phyloP scores from a whole-genome alignment of 1,284 basidiomycete genomes.

The Cystobasidiaceae sp. region DNA sequence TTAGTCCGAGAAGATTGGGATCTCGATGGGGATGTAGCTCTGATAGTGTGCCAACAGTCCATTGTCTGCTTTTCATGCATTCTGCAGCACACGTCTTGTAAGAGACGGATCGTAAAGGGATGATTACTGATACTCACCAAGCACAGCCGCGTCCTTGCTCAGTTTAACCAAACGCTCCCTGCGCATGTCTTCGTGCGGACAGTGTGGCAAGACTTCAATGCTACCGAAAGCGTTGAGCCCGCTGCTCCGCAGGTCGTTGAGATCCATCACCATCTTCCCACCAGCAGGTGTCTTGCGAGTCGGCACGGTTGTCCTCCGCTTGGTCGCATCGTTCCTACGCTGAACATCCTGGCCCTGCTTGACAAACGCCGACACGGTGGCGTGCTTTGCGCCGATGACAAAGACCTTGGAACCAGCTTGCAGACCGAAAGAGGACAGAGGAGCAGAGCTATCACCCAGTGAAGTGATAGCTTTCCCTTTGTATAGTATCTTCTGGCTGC shows the following conservation, averaged over 20 bases:
- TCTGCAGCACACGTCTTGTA: background rate
- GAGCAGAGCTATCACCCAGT: background rate
- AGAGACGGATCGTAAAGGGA: conserved; percentile 12
- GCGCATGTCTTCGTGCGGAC: conserved; percentile 30
- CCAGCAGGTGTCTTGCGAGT: background rate
- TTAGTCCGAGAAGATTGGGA: conserved; percentile 64
- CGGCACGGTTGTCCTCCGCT: conserved; percentile 17
- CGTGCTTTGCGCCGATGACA: conserved; percentile 31
- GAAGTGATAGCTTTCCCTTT: conserved; percentile 31
- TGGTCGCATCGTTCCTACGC: conserved; percentile 27
- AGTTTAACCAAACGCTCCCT: conserved; percentile 34
- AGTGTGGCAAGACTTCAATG: conserved; percentile 34
- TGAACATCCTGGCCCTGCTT: conserved; percentile 22
- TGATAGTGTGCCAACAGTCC: conserved; percentile 57
- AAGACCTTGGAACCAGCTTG: conserved; percentile 29
- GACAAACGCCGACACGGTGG: conserved; percentile 27
- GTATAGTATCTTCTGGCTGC: conserved; percentile 33
- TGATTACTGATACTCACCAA: conserved; percentile 11
- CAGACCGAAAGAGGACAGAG: conserved; percentile 1
- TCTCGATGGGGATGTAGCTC: conserved; percentile 70
- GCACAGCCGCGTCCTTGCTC: conserved; percentile 34
- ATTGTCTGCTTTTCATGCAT: conserved; percentile 34
- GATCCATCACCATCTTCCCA: conserved; percentile 25
- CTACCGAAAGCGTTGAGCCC: conserved; percentile 30
- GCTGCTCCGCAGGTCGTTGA: conserved; percentile 19